Evolutionary conservation across 2,329 filamentous ascomycete species (phyloP).

Genomic region (Lasiodiplodia sp.): DNA sequence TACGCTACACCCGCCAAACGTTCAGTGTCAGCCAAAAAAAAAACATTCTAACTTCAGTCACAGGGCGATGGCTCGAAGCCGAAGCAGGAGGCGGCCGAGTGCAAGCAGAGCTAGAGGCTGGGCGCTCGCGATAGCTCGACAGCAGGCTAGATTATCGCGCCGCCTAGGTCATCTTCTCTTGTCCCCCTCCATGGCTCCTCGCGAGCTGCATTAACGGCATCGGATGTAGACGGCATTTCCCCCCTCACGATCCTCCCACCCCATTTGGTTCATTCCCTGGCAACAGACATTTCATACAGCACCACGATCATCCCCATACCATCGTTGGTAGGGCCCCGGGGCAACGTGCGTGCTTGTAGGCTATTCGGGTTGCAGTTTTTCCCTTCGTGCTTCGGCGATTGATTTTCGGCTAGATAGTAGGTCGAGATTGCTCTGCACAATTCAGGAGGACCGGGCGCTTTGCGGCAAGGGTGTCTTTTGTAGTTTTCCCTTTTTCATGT

Average conservation of each 20-base stretch:
- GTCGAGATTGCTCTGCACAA: conserved; percentile 31
- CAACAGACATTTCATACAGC: conserved; percentile 28
- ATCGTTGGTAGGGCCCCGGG: conserved; percentile 21
- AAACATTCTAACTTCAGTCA: neutral
- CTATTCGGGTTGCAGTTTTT: conserved; percentile 28
- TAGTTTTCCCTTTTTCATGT: conserved; percentile 28
- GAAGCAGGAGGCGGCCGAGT: conserved; percentile 54
- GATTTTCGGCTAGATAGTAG: conserved; percentile 28
- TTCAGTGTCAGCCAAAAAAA: neutral
- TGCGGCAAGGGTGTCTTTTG: conserved; percentile 30
- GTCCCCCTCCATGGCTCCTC: conserved; percentile 9
- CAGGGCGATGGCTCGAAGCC: conserved; percentile 53
- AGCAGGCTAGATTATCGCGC: conserved; percentile 14
- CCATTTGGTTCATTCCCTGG: conserved; percentile 25
- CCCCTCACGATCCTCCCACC: conserved; percentile 26
- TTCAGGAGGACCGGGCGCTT: conserved; percentile 31
- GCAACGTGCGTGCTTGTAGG: conserved; percentile 26
- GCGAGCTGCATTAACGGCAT: conserved; percentile 26
- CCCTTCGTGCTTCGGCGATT: conserved; percentile 29
- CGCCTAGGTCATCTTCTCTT: conserved; percentile 21
- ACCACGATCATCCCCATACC: conserved; percentile 29
- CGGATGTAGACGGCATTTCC: conserved; percentile 30
- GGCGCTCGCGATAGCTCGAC: conserved; percentile 13
- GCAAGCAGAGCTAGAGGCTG: conserved; percentile 52
- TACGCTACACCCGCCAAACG: conserved; percentile 33